Evolutionary conservation across 257 asterid genomes (phyloP).

Genomic region (Nicotiana obtusifolia): DNA sequence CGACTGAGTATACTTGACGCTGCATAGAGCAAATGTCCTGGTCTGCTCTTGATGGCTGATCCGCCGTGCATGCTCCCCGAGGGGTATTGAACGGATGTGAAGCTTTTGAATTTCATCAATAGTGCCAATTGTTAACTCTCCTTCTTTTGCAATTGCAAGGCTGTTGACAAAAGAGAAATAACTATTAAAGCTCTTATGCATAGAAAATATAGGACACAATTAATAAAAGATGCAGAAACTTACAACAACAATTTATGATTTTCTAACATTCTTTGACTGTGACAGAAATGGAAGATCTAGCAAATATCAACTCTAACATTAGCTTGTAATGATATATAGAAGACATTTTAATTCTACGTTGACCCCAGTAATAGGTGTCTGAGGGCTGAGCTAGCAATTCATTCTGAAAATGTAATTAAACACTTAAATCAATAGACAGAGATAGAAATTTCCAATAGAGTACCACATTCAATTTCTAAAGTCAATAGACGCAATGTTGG

Average conservation of each 20-base stretch:
- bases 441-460: background rate
- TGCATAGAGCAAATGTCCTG: slow-evolving; percentile 80
- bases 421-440: background rate
- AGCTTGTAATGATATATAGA: background rate
- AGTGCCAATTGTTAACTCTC: slow-evolving; percentile 92
- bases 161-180: slow-evolving; percentile 37
- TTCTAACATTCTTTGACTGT: background rate
- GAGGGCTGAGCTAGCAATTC: background rate
- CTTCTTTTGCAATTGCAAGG: slow-evolving; percentile 97
- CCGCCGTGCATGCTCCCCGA: slow-evolving; percentile 97
- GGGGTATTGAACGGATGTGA: slow-evolving; percentile 90
- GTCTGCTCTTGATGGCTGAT: slow-evolving; percentile 99
- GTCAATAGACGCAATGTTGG: background rate
- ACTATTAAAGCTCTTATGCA: slow-evolving; percentile 5
- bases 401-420: background rate
- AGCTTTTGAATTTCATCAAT: slow-evolving; percentile 98
- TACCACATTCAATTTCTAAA: background rate
- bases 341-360: background rate
- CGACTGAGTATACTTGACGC: slow-evolving; percentile 71
- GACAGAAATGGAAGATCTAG: background rate
- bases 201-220: background rate
- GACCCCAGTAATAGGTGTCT: background rate
- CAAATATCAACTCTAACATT: background rate
- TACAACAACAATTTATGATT: background rate
- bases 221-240: background rate